Evolutionary conservation across 768 basidiomycete species (phyloP).

Genomic region (Mycena filopes): DNA sequence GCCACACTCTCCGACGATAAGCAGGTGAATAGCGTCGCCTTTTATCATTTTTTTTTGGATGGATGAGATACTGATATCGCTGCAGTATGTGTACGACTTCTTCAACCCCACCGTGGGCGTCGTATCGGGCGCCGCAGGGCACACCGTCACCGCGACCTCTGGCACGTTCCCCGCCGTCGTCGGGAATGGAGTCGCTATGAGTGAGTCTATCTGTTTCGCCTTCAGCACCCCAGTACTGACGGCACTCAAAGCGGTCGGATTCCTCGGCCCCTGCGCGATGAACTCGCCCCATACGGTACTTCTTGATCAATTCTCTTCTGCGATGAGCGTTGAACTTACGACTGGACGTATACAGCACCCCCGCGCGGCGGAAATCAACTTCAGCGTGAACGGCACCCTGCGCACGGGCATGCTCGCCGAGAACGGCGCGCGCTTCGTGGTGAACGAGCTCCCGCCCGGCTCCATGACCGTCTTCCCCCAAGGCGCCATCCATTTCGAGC

Average conservation of each 20-base stretch:
- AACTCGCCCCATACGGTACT: conserved; percentile 30
- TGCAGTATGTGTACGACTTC: conserved; percentile 35
- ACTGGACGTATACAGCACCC: conserved; percentile 20
- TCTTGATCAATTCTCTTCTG: too few relatives aligned
- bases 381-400: conserved; percentile 35
- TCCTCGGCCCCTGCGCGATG: conserved; percentile 29
- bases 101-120: conserved; percentile 23
- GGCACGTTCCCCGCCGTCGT: conserved; percentile 34
- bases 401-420: conserved; percentile 33
- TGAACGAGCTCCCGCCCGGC: conserved; percentile 28
- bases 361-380: conserved; percentile 34
- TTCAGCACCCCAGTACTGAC: not conserved
- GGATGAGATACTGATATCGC: too few relatives aligned
- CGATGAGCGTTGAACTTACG: too few relatives aligned
- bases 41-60: too few relatives aligned
- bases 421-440: conserved; percentile 34
- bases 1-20: conserved; percentile 4
- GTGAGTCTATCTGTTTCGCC: not conserved
- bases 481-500: conserved; percentile 34
- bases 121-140: conserved; percentile 18
- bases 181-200: conserved; percentile 35
- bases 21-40: not conserved
- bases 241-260: conserved; percentile 22
- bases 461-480: conserved; percentile 32
- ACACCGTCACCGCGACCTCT: conserved; percentile 25